phyloP scores from a whole-genome alignment of 192 early-diverging fungal species.

The Backusella circina region DNA sequence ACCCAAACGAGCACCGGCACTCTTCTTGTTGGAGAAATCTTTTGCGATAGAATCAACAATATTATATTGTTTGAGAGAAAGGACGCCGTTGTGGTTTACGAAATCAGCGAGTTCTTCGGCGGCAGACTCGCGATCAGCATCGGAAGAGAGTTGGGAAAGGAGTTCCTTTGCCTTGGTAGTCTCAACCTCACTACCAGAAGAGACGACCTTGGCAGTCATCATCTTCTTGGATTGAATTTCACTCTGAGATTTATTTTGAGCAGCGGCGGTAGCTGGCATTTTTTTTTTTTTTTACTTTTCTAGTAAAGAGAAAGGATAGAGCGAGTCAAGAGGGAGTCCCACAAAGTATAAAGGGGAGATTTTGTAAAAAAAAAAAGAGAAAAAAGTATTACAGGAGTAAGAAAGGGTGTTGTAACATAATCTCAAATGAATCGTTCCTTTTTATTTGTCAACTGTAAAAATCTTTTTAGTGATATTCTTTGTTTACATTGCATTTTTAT shows the following conservation, averaged over 20 bases:
- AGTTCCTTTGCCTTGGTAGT: constrained; percentile 29
- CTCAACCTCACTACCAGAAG: constrained; percentile 20
- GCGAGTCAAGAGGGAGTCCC: constrained; percentile 5
- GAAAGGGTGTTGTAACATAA: not conserved
- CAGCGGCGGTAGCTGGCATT: constrained; percentile 33
- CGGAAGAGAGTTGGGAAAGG: constrained; percentile 23
- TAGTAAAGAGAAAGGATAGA: constrained; percentile 4
- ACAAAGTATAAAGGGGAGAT: not conserved
- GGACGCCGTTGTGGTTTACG: constrained; percentile 55
- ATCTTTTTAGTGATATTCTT: not conserved
- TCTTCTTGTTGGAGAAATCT: constrained; percentile 72
- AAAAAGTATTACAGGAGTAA: constrained; percentile 2
- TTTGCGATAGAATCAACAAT: constrained; percentile 57
- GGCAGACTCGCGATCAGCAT: constrained; percentile 26
- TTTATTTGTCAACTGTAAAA: not conserved
- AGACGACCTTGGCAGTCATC: constrained; percentile 13
- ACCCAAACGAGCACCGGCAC: constrained; percentile 55
- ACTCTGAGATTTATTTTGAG: constrained; percentile 21
- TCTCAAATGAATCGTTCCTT: not conserved
- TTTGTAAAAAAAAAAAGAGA: constrained; percentile 6
- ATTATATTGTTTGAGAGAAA: constrained; percentile 52
- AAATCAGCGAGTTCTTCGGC: constrained; percentile 31
- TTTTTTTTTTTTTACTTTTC: not conserved
- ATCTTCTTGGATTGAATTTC: constrained; percentile 27
- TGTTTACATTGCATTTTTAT: not conserved